Conservation (phyloP, 225 moss, liverwort and hornwort genomes). For the Marchantia paleacea region DNA sequence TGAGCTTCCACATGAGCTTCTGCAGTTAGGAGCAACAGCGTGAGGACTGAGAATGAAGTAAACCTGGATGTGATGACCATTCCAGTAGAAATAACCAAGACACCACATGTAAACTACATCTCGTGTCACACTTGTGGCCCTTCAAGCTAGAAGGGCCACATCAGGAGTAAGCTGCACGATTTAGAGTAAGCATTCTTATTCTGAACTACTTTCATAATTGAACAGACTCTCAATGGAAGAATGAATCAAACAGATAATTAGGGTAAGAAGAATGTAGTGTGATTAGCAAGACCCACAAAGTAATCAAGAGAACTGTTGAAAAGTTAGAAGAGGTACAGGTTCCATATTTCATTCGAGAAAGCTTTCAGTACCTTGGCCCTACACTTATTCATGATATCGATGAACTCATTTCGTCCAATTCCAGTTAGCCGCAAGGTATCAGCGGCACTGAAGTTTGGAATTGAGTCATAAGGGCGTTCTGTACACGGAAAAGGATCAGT, state of each 20-base stretch:
- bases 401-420: slow-evolving; percentile 94
- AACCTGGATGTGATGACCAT: background rate
- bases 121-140: too few species aligned
- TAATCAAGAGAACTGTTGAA: background rate
- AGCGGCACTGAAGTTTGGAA: slow-evolving; percentile 98
- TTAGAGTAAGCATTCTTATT: background rate
- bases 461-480: slow-evolving; percentile 97
- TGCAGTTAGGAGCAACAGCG: slow-evolving; percentile 27
- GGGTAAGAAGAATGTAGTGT: background rate
- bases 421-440: slow-evolving; percentile 89
- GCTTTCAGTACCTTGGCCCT: slow-evolving; percentile 70
- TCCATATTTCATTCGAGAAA: too few species aligned
- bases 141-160: background rate
- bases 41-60: background rate
- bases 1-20: slow-evolving; percentile 99
- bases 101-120: background rate
- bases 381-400: slow-evolving; percentile 99
- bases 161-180: background rate
- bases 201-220: too few species aligned
- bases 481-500: slow-evolving; percentile 21
- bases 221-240: background rate
- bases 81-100: background rate
- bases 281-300: background rate
- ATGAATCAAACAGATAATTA: background rate
- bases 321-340: background rate